phyloP scores from a whole-genome alignment of 2,329 filamentous ascomycete species.

The Monilinia fructicola region DNA sequence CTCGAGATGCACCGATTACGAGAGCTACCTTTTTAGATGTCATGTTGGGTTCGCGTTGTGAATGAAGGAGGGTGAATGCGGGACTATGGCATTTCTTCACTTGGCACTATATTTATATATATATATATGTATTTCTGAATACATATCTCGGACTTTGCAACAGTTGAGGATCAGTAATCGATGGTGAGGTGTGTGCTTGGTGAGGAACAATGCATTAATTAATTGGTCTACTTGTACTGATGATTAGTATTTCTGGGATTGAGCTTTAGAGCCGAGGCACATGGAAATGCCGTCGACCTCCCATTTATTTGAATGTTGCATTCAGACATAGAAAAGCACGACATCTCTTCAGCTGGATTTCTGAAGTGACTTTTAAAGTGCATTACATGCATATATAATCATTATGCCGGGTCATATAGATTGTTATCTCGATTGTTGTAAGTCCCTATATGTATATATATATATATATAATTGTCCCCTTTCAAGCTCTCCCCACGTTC shows the following conservation, averaged over 20 bases:
- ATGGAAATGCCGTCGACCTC: neutral
- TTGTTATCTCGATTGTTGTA: slow-evolving; percentile 66
- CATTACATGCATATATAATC: slow-evolving; percentile 5
- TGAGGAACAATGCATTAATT: neutral
- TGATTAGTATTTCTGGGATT: slow-evolving; percentile 10
- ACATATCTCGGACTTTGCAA: neutral
- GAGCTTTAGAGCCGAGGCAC: slow-evolving; percentile 18
- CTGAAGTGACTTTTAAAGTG: too few species aligned
- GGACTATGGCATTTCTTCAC: neutral
- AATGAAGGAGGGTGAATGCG: neutral
- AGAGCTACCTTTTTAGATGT: slow-evolving; percentile 55
- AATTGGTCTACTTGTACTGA: slow-evolving; percentile 22
- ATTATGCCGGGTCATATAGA: slow-evolving; percentile 63
- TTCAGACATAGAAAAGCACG: neutral
- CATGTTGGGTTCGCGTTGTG: slow-evolving; percentile 23
- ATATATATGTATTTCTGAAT: neutral
- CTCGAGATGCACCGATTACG: slow-evolving; percentile 73
- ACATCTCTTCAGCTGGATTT: neutral
- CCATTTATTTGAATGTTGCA: neutral
- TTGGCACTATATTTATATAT: too few species aligned
- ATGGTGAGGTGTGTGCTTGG: neutral
- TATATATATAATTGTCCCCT: neutral
- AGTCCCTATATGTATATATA: slow-evolving; percentile 28
- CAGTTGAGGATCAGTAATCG: slow-evolving; percentile 17
- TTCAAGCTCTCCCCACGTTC: slow-evolving; percentile 3